These are phyloP conservation scores for Aspergillus conjunctus DNA, from an alignment of 495 filamentous ascomycete genomes.

Conservation along the genomic window DNA sequence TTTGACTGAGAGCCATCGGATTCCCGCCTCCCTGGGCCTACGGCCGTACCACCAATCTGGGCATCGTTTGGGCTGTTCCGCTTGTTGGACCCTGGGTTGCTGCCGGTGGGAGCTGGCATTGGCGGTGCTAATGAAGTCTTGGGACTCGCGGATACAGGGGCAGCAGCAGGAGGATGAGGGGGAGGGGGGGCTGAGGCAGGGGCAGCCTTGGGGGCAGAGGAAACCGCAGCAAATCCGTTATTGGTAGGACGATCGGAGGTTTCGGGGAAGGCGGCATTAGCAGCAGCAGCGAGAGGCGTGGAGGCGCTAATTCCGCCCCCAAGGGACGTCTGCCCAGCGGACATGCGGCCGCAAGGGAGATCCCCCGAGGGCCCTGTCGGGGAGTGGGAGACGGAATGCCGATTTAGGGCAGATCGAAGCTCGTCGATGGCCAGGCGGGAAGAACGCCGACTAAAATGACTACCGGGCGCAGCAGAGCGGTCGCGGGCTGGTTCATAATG, in stretches of 20 bases:
- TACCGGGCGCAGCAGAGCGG: conserved; percentile 31
- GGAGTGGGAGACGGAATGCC: conserved; percentile 45
- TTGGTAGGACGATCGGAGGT: conserved; percentile 25
- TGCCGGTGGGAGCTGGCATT: conserved; percentile 40
- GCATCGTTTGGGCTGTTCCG: conserved; percentile 41
- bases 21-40: conserved; percentile 50
- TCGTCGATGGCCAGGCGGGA: conserved; percentile 52
- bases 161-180: conserved; percentile 24
- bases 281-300: conserved; percentile 35
- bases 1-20: conserved; percentile 55
- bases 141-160: conserved; percentile 26
- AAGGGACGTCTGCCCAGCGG: conserved; percentile 37
- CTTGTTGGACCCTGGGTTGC: conserved; percentile 42
- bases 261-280: conserved; percentile 23
- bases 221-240: conserved; percentile 26
- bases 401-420: conserved; percentile 48
- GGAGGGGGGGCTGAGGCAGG: conserved; percentile 26
- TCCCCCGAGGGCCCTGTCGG: conserved; percentile 45
- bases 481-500: conserved; percentile 41
- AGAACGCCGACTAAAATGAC: conserved; percentile 40
- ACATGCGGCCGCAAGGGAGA: conserved; percentile 39
- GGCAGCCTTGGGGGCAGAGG: conserved; percentile 25
- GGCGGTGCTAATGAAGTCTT: conserved; percentile 36
- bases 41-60: conserved; percentile 39
- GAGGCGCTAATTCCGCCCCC: conserved; percentile 32